Conservation (phyloP, 208 protist genomes). For the Crithidia acanthocephali region DNA sequence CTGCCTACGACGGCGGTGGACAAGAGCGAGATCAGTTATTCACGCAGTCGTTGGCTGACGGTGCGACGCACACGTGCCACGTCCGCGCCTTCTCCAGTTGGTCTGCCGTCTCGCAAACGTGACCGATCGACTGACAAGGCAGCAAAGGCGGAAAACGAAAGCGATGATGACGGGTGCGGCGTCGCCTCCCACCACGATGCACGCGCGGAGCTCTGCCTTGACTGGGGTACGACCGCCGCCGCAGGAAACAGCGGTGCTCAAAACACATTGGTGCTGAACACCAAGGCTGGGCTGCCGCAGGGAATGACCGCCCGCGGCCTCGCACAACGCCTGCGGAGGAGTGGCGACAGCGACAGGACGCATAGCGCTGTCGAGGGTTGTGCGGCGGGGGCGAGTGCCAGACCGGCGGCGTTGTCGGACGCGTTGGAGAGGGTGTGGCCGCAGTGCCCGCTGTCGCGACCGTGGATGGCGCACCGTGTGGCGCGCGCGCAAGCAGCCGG, state of each 20-base stretch:
- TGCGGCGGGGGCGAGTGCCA: background rate
- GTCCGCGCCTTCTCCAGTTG: background rate
- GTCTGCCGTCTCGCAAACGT: constrained; percentile 4
- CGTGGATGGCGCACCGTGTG: constrained; percentile 55
- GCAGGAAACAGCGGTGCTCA: background rate
- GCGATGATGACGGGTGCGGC: background rate
- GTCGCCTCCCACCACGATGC: too few relatives aligned
- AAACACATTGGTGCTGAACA: constrained; percentile 59
- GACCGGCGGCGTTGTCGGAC: too few relatives aligned
- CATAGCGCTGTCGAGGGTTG: too few relatives aligned
- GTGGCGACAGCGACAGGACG: background rate
- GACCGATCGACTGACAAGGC: background rate
- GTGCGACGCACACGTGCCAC: background rate
- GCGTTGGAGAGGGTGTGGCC: constrained; percentile 7
- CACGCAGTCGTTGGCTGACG: constrained; percentile 34
- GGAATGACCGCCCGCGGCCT: constrained; percentile 41
- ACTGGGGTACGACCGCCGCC: constrained; percentile 2
- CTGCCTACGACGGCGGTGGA: background rate
- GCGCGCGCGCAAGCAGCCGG: background rate
- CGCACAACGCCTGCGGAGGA: background rate
- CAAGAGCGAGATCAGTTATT: constrained; percentile 35
- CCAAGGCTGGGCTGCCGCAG: constrained; percentile 70
- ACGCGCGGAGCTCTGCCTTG: background rate
- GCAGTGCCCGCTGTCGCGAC: constrained; percentile 55
- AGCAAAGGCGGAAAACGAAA: background rate